A percentile compares a stretch with the other conserved stretches of the same genome.
Conservation (phyloP, 2,329 filamentous ascomycete species). For the Fusarium sp. region DNA sequence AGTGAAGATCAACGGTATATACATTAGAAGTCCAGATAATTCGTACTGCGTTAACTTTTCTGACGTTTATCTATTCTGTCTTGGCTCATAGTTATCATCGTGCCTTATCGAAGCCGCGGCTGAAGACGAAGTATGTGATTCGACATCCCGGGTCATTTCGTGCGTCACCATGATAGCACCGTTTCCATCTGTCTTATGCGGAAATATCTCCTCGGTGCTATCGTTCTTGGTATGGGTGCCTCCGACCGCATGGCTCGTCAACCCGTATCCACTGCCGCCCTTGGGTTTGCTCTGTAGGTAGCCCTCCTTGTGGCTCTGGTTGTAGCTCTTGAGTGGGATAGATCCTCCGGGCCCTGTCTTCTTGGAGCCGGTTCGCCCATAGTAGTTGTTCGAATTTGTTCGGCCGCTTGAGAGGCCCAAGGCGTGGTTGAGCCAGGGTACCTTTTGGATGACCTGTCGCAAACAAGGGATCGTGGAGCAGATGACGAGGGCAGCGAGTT, state of each 20-base stretch:
- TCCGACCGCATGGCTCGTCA: conserved; percentile 35
- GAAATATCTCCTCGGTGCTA: conserved; percentile 44
- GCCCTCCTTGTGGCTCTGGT: conserved; percentile 24
- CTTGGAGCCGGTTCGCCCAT: conserved; percentile 20
- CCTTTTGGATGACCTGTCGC: conserved; percentile 49
- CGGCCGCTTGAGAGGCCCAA: conserved; percentile 49
- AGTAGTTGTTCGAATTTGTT: conserved; percentile 28
- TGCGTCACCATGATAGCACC: conserved; percentile 42
- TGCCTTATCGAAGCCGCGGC: conserved; percentile 21
- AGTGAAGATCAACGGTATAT: neutral
- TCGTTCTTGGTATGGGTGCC: conserved; percentile 41
- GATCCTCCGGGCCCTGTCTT: conserved; percentile 20
- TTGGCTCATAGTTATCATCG: conserved; percentile 10
- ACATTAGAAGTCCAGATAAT: neutral
- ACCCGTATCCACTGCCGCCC: conserved; percentile 23
- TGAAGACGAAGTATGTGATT: conserved; percentile 30
- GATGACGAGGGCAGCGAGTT: conserved; percentile 52
- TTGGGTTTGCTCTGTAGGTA: conserved; percentile 31
- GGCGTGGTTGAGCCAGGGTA: conserved; percentile 50
- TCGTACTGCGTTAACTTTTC: too few species aligned
- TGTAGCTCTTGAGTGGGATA: conserved; percentile 36
- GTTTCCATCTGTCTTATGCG: conserved; percentile 36
- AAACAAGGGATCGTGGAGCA: conserved; percentile 54
- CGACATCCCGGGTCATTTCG: conserved; percentile 32
- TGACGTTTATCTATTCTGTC: neutral